phyloP scores from a whole-genome alignment of 73 alveolate species.

The Stentor roeselii region DNA sequence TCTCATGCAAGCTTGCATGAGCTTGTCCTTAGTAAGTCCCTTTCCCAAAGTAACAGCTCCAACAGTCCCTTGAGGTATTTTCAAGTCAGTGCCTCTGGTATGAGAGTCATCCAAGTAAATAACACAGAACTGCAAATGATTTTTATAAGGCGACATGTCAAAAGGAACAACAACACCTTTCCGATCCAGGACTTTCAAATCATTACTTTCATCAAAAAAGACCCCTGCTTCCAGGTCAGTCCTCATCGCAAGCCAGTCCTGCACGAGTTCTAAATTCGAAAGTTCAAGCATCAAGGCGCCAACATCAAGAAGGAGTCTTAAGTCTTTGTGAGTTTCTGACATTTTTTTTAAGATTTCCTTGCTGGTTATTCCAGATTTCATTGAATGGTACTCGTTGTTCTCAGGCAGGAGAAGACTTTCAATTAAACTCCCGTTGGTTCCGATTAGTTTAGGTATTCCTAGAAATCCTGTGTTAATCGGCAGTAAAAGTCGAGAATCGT shows the following conservation, averaged over 20 bases:
- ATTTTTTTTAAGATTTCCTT: no score
- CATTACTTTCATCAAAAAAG: neutral
- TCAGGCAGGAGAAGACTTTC: neutral
- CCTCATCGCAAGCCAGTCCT: neutral
- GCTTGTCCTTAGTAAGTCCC: slow-evolving; percentile 38
- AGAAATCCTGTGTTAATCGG: neutral
- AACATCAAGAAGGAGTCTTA: neutral
- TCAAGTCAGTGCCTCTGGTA: slow-evolving; percentile 47
- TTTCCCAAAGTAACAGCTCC: slow-evolving; percentile 44
- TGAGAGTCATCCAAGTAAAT: slow-evolving; percentile 48
- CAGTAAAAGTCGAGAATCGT: neutral
- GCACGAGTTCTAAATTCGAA: neutral
- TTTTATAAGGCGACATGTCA: neutral
- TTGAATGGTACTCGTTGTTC: neutral
- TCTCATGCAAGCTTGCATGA: slow-evolving; percentile 49
- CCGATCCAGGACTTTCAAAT: neutral
- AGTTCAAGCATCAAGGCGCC: neutral
- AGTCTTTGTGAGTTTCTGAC: neutral
- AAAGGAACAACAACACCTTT: neutral
- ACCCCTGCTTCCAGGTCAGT: neutral
- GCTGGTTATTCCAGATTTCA: neutral
- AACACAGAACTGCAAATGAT: slow-evolving; percentile 14
- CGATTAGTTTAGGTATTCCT: neutral
- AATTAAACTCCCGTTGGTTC: neutral
- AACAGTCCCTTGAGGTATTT: slow-evolving; percentile 31